phyloP scores from a whole-genome alignment of 805 yeast species.

The Saccharomycopsis javanensis region DNA sequence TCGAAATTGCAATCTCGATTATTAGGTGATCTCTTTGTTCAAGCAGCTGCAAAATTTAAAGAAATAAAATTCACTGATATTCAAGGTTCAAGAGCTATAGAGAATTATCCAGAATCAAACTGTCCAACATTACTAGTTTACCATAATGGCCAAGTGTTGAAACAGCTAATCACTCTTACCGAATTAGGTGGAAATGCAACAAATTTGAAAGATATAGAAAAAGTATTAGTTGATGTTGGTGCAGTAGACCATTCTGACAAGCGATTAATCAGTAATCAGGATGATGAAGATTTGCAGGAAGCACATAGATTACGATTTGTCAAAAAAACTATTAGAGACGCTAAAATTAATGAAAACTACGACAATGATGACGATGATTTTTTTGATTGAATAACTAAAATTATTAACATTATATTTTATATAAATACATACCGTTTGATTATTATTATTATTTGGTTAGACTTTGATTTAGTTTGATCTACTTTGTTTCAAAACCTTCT shows the following conservation, averaged over 20 bases:
- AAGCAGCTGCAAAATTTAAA: constrained; percentile 55
- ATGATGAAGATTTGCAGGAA: constrained; percentile 49
- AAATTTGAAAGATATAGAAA: constrained; percentile 58
- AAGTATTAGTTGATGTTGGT: constrained; percentile 52
- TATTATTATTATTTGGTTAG: not conserved
- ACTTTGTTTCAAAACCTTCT: constrained; percentile 31
- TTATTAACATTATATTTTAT: not conserved
- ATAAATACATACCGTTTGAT: not conserved
- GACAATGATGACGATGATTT: constrained; percentile 39
- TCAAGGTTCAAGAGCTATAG: constrained; percentile 84
- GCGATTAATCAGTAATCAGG: constrained; percentile 51
- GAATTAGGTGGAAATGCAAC: constrained; percentile 81
- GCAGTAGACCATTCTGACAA: constrained; percentile 61
- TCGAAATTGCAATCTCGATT: constrained; percentile 67
- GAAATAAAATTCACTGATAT: constrained; percentile 90
- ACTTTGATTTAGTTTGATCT: not conserved
- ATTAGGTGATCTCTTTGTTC: constrained; percentile 45
- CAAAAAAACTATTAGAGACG: constrained; percentile 45
- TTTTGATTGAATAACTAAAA: constrained; percentile 28
- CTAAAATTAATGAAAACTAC: constrained; percentile 28
- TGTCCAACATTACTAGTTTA: constrained; percentile 88
- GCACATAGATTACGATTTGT: constrained; percentile 43
- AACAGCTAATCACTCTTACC: constrained; percentile 72
- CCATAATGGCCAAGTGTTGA: constrained; percentile 64
- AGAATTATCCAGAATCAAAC: constrained; percentile 79